Evolutionary conservation across 1,284 basidiomycete genomes (phyloP), one percentile per base, ranked within the genome.

Genomic region (Papiliotrema laurentii): DNA sequence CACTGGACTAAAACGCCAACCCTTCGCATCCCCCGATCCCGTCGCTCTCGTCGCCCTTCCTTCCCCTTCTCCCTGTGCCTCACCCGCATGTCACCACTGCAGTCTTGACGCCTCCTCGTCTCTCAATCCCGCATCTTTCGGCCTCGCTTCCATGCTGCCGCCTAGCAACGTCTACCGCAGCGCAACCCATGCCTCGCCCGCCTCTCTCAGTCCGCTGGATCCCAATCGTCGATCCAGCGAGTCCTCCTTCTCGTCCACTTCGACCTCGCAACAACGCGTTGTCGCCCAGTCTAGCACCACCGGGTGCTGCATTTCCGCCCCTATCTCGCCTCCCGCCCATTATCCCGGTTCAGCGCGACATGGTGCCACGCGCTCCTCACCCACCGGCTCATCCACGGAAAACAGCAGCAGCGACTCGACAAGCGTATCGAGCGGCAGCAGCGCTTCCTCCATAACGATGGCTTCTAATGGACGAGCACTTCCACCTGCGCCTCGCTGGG

Each of bases 231-330:
- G 43, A 21, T 34, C 31, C 41, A 26, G n/a, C n/a, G n/a, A n/a
- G n/a, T n/a, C n/a, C n/a, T 7, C 9, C 36, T 18, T 18, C 36
- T 10, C 18, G 36, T 18, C 9, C 36, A 9, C 10, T 7, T 18
- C 36, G 10, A 9, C 18, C 10, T 21, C 10, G n/a, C 36, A 18
- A 38, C 40, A 42, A 16, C 41, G 41, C 14, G 28, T 43, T 18
- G 44, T 59, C 13, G 54, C 61, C 3, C 41, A 57, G 31, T 64
- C 62, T 6, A 54, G 48, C 18, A 50, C 55, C 0, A 65, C 66
- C 3, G 66, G 63, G 14, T 69, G 66, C 45, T 51, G 53, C 37
- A 71, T 71, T 13, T 69, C 68, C 10, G 65, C 64, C 3, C 63
- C 68, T 5, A 59, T 63, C 28, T 52, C 58, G 2, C 59, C 63